Evolutionary conservation across 2,329 filamentous ascomycete genomes (phyloP), one percentile per base, ranked within the genome.

Genomic region (Fonsecaea erecta): DNA sequence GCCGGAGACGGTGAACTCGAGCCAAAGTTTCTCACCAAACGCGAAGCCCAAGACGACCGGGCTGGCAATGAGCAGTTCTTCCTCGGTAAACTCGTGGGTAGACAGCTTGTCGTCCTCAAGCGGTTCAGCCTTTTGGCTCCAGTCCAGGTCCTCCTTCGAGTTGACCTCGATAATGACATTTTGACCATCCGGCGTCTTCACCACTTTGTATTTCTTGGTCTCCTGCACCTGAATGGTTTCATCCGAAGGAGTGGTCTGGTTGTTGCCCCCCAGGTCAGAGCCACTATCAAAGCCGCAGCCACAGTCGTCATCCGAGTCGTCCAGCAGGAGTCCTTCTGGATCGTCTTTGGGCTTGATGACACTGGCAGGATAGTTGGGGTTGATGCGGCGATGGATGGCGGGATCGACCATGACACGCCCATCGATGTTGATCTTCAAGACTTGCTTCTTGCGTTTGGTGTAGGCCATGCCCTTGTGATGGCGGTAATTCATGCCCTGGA

Each of bases 381-480:
- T 91, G 75, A 94, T 91, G 35, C 91, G 86, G 8, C 92, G 87
- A 78, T 96, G 93, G 48, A 90, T 91, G 2, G 87, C 87, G 0
- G 92, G 87, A 73, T 97, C 93, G 26, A 97, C 83, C 92, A 97
- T 97, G 68, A 96, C 85, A 32, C 93, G 88, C 18, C 92, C 90
- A 68, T 93, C 92, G 75, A 96, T 89, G 73, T 92, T 92, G 77
- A 96, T 89, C 75, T 92, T 94, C 74, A 90, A 80, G 14, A 91
- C 81, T 64, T 83, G 81, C 72, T 89, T 89, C 80, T 92, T 92
- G 76, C 90, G 89, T 81, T 94, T 96, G 80, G 88, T 86, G 77
- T 92, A 96, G 0, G 90, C 92, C 79, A 96, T 87, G 2, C 93
- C 93, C 61, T 93, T 89, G 75, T 93, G 91, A 73, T 86, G 88